These are phyloP conservation scores for Tilletia indica DNA, from an alignment of 1,284 basidiomycete species.

Conservation along the genomic window DNA sequence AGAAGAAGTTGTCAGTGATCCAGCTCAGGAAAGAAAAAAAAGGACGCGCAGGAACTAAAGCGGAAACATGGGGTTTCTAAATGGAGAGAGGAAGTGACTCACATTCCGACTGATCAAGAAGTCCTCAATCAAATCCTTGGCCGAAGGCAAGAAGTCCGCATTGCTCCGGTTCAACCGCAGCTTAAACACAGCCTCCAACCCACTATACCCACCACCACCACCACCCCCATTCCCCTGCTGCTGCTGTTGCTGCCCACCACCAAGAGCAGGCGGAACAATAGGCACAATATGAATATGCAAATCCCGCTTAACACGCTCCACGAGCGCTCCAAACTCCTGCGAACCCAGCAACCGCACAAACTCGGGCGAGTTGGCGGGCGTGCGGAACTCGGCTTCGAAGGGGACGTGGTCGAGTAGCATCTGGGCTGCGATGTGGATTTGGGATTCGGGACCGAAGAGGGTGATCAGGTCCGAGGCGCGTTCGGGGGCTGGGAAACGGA, in stretches of 20 bases:
- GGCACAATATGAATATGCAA: slow-evolving; percentile 84
- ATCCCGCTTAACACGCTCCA: slow-evolving; percentile 87
- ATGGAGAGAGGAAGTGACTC: slow-evolving; percentile 55
- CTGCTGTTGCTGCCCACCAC: neutral
- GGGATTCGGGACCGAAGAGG: slow-evolving; percentile 93
- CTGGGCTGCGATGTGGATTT: slow-evolving; percentile 91
- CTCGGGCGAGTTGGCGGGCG: slow-evolving; percentile 75
- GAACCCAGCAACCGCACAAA: slow-evolving; percentile 72
- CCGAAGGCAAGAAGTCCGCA: slow-evolving; percentile 74
- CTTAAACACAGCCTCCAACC: slow-evolving; percentile 78
- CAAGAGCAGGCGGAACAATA: slow-evolving; percentile 58
- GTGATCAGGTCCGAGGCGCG: slow-evolving; percentile 83
- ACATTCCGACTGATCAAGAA: slow-evolving; percentile 81
- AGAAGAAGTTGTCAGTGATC: neutral
- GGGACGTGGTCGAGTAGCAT: slow-evolving; percentile 95
- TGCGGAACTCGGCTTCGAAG: slow-evolving; percentile 90
- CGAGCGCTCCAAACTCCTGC: slow-evolving; percentile 76
- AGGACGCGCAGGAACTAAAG: neutral
- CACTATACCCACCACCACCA: slow-evolving; percentile 50
- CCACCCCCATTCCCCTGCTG: slow-evolving; percentile 43
- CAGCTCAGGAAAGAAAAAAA: neutral
- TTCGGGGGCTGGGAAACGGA: slow-evolving; percentile 95
- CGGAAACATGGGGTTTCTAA: slow-evolving; percentile 22
- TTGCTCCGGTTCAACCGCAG: slow-evolving; percentile 85
- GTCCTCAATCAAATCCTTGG: slow-evolving; percentile 87